Evolutionary conservation across 2,329 filamentous ascomycete genomes (phyloP).

Genomic region (Diplodia scrobiculata): DNA sequence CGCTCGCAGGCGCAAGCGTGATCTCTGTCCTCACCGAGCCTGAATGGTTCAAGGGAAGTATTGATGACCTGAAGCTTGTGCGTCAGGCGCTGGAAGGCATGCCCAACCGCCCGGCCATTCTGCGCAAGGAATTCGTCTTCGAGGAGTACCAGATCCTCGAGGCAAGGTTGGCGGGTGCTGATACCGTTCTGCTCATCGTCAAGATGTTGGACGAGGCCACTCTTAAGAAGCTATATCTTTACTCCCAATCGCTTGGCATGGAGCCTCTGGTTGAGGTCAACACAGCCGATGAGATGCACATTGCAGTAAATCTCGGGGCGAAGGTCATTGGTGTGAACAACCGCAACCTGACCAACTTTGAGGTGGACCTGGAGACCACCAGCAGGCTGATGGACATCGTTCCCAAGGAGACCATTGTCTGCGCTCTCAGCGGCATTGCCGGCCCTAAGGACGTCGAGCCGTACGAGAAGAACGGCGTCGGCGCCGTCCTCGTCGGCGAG

Average conservation of each 20-base stretch:
- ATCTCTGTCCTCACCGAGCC: constrained; percentile 99
- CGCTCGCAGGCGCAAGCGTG: constrained; percentile 88
- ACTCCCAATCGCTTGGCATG: constrained; percentile 90
- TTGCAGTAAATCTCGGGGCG: constrained; percentile 80
- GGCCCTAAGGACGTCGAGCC: constrained; percentile 83
- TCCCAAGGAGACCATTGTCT: constrained; percentile 81
- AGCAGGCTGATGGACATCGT: constrained; percentile 85
- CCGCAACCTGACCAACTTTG: constrained; percentile 91
- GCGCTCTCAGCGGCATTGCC: constrained; percentile 91
- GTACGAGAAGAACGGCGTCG: constrained; percentile 86
- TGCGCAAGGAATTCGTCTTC: constrained; percentile 97
- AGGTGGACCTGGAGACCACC: constrained; percentile 92
- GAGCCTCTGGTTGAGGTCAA: constrained; percentile 97
- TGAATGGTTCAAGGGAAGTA: constrained; percentile 98
- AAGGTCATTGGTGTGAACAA: constrained; percentile 98
- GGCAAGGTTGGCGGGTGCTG: constrained; percentile 86
- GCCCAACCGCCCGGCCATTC: constrained; percentile 85
- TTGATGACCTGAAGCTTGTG: constrained; percentile 87
- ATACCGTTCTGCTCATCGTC: constrained; percentile 92
- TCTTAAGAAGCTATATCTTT: constrained; percentile 78
- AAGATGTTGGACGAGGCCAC: constrained; percentile 87
- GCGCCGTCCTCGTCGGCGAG: constrained; percentile 91
- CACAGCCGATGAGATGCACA: constrained; percentile 87
- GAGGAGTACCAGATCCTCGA: constrained; percentile 98
- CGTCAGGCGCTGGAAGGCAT: constrained; percentile 86